Evolutionary conservation across 1,284 basidiomycete species (phyloP).

Genomic region (Cutaneotrichosporon cutaneum): DNA sequence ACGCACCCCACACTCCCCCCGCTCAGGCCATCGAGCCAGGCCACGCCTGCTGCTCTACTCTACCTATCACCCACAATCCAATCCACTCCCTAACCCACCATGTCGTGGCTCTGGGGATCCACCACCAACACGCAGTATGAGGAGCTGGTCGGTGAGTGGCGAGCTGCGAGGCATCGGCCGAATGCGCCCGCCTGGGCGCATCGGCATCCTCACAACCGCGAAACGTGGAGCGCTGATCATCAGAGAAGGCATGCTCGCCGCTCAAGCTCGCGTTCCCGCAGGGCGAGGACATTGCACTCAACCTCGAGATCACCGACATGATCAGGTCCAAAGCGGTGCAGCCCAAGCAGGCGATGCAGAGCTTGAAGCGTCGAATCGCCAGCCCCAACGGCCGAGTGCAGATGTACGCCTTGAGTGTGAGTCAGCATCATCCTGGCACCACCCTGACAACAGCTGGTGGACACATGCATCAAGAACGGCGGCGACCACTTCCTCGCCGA

Average conservation of each 20-base stretch:
- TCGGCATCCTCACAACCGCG: not conserved
- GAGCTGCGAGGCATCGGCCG: not conserved
- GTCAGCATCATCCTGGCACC: conserved; percentile 40
- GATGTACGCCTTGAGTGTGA: conserved; percentile 76
- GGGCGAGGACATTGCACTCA: conserved; percentile 84
- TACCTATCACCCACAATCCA: not conserved
- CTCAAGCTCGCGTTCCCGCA: conserved; percentile 53
- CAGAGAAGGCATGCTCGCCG: conserved; percentile 54
- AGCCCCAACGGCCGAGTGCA: conserved; percentile 98
- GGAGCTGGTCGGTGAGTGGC: conserved; percentile 50
- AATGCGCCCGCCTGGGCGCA: conserved; percentile 1
- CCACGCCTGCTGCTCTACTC: not conserved
- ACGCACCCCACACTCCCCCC: not conserved
- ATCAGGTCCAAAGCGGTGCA: conserved; percentile 87
- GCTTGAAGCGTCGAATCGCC: conserved; percentile 79
- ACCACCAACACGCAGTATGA: conserved; percentile 50
- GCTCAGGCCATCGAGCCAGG: not conserved
- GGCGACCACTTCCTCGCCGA: conserved; percentile 87
- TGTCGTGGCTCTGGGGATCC: conserved; percentile 53
- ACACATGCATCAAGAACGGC: conserved; percentile 96
- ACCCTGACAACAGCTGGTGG: conserved; percentile 65
- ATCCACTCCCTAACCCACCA: conserved; percentile 17
- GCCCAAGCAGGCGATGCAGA: conserved; percentile 83
- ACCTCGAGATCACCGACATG: conserved; percentile 94
- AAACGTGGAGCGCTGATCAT: conserved; percentile 7